Base-by-base conservation (phyloP, 2,329 filamentous ascomycete genomes). In the Aspergillus viridinutans region DNA sequence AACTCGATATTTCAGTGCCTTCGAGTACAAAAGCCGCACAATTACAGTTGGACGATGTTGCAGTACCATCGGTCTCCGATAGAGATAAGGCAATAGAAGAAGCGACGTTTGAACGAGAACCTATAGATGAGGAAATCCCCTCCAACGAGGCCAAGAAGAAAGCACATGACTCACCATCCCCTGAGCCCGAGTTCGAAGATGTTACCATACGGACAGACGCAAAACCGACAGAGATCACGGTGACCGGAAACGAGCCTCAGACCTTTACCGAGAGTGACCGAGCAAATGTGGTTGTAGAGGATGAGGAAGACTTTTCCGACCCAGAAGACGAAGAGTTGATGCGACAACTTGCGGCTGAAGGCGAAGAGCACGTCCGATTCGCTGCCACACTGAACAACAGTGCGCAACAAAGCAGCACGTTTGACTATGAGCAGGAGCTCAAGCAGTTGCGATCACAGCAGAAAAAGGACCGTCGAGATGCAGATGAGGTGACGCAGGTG, bases 401-500 rank as follows among this genome's bases (percentile, higher is more conserved):
- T 62, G 82, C 88, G 0, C 81, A 85, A 20, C 77, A 79, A 3
- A 85, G 92, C 64, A 90, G 88, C 64, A 84, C 85, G 32, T 84
- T 87, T 48, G 87, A 92, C 49, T 97, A 96, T 70, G 93, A 99
- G 65, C 82, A 83, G 58, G 93, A 99, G 70, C 82, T 99, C 12
- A 90, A 89, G 63, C 87, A 92, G 52, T 81, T 99, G 3, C 90
- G 94, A 28, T 88, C 79, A n/a, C 94, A 99, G 70, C 94, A 99
- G 69, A 96, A 95, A 75, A 96, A 96, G 71, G 94, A 99, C 68
- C 88, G 92, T 1, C 85, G 94, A 67, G 94, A 99, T 70, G 93
- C 95, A 0, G 95, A 99, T 67, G 94, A 99, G 73, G 93, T 99
- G 3, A 96, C 92, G 0, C 90, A 96, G 63, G 88, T 93, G 63